Percentiles rank a stretch among this genome's conserved stretches.
Conservation (phyloP, 768 basidiomycete species). For the Termitomyces sp. region DNA sequence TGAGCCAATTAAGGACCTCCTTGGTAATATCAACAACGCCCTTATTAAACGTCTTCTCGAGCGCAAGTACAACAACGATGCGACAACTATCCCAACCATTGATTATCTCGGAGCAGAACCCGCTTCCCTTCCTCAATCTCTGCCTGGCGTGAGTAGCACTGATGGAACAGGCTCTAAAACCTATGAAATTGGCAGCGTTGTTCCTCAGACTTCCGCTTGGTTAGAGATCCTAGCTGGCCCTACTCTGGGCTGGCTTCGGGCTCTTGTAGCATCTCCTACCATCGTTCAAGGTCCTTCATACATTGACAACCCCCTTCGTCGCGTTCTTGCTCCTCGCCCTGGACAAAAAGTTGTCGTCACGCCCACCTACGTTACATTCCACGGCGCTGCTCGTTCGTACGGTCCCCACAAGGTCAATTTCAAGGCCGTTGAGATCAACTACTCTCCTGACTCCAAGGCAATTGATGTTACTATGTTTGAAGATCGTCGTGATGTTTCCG, state of each 20-base stretch:
- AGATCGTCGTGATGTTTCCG: slow-evolving; percentile 68
- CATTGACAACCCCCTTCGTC: slow-evolving; percentile 84
- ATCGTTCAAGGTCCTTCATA: slow-evolving; percentile 85
- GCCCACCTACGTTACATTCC: slow-evolving; percentile 58
- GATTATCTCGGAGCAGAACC: slow-evolving; percentile 72
- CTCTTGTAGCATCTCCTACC: slow-evolving; percentile 73
- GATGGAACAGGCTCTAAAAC: slow-evolving; percentile 38
- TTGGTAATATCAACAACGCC: slow-evolving; percentile 78
- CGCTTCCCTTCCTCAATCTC: slow-evolving; percentile 21
- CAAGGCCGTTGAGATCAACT: slow-evolving; percentile 79
- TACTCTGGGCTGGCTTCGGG: slow-evolving; percentile 81
- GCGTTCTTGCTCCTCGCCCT: slow-evolving; percentile 76
- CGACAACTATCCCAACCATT: slow-evolving; percentile 64
- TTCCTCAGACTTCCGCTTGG: slow-evolving; percentile 71
- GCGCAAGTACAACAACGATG: slow-evolving; percentile 72
- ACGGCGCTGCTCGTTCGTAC: slow-evolving; percentile 75
- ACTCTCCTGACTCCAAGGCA: slow-evolving; percentile 38
- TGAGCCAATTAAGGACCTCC: slow-evolving; percentile 88
- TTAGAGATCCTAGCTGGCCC: slow-evolving; percentile 78
- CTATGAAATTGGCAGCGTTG: slow-evolving; percentile 41
- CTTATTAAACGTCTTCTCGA: slow-evolving; percentile 79
- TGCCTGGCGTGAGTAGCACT: slow-evolving; percentile 37
- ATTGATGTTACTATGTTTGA: slow-evolving; percentile 80
- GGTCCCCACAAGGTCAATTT: slow-evolving; percentile 69
- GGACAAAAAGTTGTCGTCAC: slow-evolving; percentile 74